Evolutionary conservation across 1,139 yeast genomes (phyloP).

Genomic region (Pichia sp.): DNA sequence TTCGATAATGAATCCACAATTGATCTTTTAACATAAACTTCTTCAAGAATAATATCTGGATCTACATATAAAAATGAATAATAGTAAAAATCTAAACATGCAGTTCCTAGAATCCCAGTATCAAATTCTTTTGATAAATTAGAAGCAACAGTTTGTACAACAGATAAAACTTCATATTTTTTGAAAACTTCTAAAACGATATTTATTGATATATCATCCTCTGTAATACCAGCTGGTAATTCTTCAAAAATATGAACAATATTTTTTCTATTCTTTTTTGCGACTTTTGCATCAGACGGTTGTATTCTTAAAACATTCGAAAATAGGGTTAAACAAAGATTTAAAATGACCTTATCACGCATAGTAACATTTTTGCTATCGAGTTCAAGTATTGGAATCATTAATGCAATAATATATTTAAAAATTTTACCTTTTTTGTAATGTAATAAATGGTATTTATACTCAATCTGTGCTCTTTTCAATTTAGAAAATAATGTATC

Average conservation of each 20-base stretch:
- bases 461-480: constrained; percentile 58
- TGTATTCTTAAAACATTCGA: constrained; percentile 74
- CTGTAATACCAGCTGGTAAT: constrained; percentile 49
- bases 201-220: constrained; percentile 65
- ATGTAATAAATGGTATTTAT: constrained; percentile 62
- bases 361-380: constrained; percentile 53
- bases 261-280: constrained; percentile 25
- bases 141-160: constrained; percentile 62
- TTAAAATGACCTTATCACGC: constrained; percentile 67
- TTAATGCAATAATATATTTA: constrained; percentile 64
- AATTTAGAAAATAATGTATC: constrained; percentile 53
- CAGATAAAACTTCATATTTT: constrained; percentile 63
- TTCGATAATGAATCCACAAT: neutral
- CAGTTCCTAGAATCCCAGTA: constrained; percentile 51
- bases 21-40: neutral
- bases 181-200: constrained; percentile 53
- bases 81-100: constrained; percentile 66
- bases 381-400: constrained; percentile 57
- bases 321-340: constrained; percentile 65
- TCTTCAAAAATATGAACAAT: constrained; percentile 31
- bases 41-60: constrained; percentile 25
- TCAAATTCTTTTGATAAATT: constrained; percentile 62
- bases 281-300: constrained; percentile 44
- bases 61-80: constrained; percentile 54
- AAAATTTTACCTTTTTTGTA: constrained; percentile 58